Conservation (phyloP, 2,329 filamentous ascomycete species). For the Scleromitrula shiraiana region DNA sequence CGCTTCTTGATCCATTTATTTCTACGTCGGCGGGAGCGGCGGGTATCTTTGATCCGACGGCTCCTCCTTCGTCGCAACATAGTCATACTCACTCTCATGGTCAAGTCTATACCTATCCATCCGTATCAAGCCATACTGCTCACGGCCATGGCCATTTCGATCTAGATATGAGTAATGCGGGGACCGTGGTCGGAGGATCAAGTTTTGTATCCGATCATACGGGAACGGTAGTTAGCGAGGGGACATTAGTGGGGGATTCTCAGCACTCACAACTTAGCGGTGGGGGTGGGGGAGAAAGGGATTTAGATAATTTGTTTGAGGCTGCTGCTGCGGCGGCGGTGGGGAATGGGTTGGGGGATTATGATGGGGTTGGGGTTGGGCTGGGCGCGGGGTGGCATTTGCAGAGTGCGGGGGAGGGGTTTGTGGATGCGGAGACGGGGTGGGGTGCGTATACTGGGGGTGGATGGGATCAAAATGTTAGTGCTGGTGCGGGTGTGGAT, state of each 20-base stretch:
- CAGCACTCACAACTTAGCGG: background rate
- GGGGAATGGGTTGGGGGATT: background rate
- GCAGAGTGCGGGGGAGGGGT: background rate
- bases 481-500: background rate
- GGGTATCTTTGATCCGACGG: no score
- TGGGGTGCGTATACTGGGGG: background rate
- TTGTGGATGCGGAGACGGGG: background rate
- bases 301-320: background rate
- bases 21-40: no score
- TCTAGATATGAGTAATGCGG: no score
- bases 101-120: no score
- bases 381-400: background rate
- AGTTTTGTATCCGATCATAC: conserved; percentile 33
- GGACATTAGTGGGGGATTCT: background rate
- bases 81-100: no score
- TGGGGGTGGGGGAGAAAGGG: no score
- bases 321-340: background rate
- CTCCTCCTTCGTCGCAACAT: no score
- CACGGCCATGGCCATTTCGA: no score
- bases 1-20: no score
- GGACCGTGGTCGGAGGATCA: conserved; percentile 18
- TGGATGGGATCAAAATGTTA: background rate
- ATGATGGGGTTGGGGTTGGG: background rate
- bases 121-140: no score
- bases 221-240: conserved; percentile 24